A percentile compares a stretch with the other conserved stretches of the same genome.
Evolutionary conservation across 345 rosid species (phyloP).

Genomic region (Erucastrum elatum): DNA sequence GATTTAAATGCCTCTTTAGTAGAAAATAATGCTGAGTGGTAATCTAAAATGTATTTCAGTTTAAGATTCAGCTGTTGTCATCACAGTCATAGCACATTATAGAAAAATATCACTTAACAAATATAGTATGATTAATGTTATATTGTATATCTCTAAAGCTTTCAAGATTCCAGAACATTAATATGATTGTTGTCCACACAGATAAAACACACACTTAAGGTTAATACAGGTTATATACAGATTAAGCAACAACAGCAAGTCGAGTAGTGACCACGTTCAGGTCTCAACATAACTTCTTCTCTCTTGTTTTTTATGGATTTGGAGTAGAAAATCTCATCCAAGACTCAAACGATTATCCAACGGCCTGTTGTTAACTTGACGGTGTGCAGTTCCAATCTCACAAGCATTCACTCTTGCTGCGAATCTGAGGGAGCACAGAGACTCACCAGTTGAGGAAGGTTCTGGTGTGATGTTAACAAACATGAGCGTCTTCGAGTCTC

Average conservation of each 20-base stretch:
- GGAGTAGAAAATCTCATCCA: slow-evolving; percentile 45
- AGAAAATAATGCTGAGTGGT: neutral
- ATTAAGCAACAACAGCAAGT: slow-evolving; percentile 20
- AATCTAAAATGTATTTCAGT: neutral
- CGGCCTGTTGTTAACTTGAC: slow-evolving; percentile 53
- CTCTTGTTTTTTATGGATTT: neutral
- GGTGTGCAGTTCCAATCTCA: slow-evolving; percentile 92
- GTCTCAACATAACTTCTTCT: slow-evolving; percentile 25
- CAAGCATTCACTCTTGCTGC: slow-evolving; percentile 99
- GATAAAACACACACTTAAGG: neutral
- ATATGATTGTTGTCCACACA: neutral
- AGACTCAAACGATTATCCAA: slow-evolving; percentile 74
- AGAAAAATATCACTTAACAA: neutral
- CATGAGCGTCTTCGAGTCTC: slow-evolving; percentile 95
- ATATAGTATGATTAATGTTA: neutral
- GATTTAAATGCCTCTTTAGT: neutral
- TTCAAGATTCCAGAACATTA: neutral
- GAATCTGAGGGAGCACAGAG: slow-evolving; percentile 89
- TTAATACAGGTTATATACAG: slow-evolving; percentile 35
- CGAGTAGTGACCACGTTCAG: neutral
- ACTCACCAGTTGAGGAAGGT: slow-evolving; percentile 78
- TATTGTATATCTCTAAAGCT: slow-evolving; percentile 1
- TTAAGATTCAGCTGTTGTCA: neutral
- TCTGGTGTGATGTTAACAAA: slow-evolving; percentile 92
- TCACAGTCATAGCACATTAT: neutral